Base-by-base conservation (phyloP, 2,329 filamentous ascomycete genomes). In the Fusarium denticulatum region DNA sequence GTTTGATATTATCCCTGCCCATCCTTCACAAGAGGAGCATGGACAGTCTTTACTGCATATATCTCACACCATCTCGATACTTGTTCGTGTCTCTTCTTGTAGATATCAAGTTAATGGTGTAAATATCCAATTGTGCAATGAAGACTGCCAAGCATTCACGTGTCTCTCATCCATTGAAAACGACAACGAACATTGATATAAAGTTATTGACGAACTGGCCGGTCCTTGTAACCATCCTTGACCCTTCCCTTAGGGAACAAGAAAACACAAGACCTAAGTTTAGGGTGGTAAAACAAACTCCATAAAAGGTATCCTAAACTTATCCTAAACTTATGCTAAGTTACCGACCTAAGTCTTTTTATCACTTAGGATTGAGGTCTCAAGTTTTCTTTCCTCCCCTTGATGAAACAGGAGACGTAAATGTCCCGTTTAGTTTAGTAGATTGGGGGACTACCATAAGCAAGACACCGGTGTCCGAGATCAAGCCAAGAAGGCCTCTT, bases 181-280 rank as follows among this genome's bases (percentile, higher is more conserved):
- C 12, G 28, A n/a, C 26, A 11, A 58, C 9, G 15, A 28, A 64
- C 50, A 50, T 69, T 37, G 40, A 22, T 53, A 69, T 53, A 69
- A 64, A 58, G 57, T 52, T 28, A 30, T 24, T 15, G 15, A 39
- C 43, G 32, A 42, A 39, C 34, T 40, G 5, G 14, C 15, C 18
- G 18, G 15, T 11, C n/a, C 47, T 26, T 39, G 24, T 28, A 43
- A 34, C 42, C 56, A 28, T n/a, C 15, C 50, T 52, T 28, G 7
- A 46, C 37, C 43, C 7, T 20, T 14, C 15, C 42, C 37, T 22
- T 12, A 4, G 8, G 13, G 37, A 40, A 12, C 20, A 22, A 22
- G 37, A 40, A 39, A 39, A 39, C 32, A 14, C 30, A 3, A 30
- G 30, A 30, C 30, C 30, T 30, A 12, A 30, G 13, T 30, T 12